Conservation (phyloP, 805 yeast species). For the Cyberlindnera saturnus region DNA sequence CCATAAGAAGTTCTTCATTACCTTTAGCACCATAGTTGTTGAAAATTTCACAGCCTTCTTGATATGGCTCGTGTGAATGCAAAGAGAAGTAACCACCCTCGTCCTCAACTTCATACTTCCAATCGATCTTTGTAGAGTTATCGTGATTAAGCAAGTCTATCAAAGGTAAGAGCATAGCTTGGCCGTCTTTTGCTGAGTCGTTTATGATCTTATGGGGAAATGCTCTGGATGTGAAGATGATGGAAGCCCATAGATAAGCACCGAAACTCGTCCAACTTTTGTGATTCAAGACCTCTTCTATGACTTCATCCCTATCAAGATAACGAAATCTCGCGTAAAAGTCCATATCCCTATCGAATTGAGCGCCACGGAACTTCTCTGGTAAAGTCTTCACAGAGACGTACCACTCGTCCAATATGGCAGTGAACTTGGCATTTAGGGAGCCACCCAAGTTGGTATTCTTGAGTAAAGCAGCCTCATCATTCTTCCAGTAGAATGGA, state of each 20-base stretch:
- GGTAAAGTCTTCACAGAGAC: slow-evolving; percentile 11
- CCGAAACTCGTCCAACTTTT: slow-evolving; percentile 57
- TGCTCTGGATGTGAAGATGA: slow-evolving; percentile 70
- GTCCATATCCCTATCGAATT: slow-evolving; percentile 13
- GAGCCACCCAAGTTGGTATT: slow-evolving; percentile 65
- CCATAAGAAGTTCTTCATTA: slow-evolving; percentile 76
- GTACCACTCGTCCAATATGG: slow-evolving; percentile 62
- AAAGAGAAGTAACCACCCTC: slow-evolving; percentile 16
- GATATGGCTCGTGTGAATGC: slow-evolving; percentile 9
- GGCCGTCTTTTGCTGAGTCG: slow-evolving; percentile 29
- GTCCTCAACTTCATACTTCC: slow-evolving; percentile 37
- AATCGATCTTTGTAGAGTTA: slow-evolving; percentile 55
- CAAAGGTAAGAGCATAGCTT: slow-evolving; percentile 70
- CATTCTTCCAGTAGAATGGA: slow-evolving; percentile 58
- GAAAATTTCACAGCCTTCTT: slow-evolving; percentile 42
- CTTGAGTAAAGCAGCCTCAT: slow-evolving; percentile 44
- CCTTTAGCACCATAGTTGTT: slow-evolving; percentile 91
- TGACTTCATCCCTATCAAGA: slow-evolving; percentile 12
- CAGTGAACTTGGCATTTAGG: slow-evolving; percentile 37
- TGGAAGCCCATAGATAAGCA: slow-evolving; percentile 69
- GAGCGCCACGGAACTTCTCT: not conserved
- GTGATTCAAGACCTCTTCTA: slow-evolving; percentile 17
- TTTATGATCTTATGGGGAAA: slow-evolving; percentile 56
- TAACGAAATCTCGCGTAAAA: slow-evolving; percentile 13
- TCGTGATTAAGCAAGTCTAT: slow-evolving; percentile 75